Evolutionary conservation across 805 yeast genomes (phyloP), one percentile per base, ranked within the genome.

Genomic region (Lipomyces oligophaga): DNA sequence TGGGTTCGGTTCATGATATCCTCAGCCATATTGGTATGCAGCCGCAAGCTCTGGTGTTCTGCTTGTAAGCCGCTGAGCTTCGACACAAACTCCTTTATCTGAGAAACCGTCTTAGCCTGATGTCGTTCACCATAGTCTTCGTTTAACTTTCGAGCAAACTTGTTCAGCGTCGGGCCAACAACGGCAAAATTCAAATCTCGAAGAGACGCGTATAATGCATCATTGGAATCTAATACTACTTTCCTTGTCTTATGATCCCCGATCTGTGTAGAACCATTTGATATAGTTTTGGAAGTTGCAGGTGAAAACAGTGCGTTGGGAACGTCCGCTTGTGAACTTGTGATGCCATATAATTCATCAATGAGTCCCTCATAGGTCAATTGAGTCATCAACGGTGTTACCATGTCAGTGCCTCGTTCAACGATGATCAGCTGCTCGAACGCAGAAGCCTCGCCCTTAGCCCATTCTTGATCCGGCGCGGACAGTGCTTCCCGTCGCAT

Each of bases 301-400:
- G 52, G 50, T 34, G 55, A 22, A 24, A 58, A 58, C 4, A 63
- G 41, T 19, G 55, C 20, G 11, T 56, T 46, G 0, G 68, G 69
- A 5, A 65, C 44, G n/a, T 54, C 66, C 0, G 63, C 59, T 31
- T 67, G 67, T 4, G 57, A 40, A 18, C 54, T 49, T 7, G 38
- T 34, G 4, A 81, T 67, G 3, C 76, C 78, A 55, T 79, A 72
- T 10, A 79, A 62, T 57, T 89, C 96, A 62, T 85, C 89, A 18
- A 88, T 69, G 13, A 93, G 69, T 0, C 97, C 98, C 15, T 77
- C 71, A 62, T 89, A 90, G 1, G 87, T 84, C 57, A 89, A 66
- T 58, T 89, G 97, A 21, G 80, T 78, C 44, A 87, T 66, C 8
- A 86, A 59, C 1, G 87, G 81, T 1, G 95, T 78, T 3, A 84